These are phyloP conservation scores for Exophiala mesophila DNA, from an alignment of 2,329 filamentous ascomycete genomes.

Conservation along the genomic window DNA sequence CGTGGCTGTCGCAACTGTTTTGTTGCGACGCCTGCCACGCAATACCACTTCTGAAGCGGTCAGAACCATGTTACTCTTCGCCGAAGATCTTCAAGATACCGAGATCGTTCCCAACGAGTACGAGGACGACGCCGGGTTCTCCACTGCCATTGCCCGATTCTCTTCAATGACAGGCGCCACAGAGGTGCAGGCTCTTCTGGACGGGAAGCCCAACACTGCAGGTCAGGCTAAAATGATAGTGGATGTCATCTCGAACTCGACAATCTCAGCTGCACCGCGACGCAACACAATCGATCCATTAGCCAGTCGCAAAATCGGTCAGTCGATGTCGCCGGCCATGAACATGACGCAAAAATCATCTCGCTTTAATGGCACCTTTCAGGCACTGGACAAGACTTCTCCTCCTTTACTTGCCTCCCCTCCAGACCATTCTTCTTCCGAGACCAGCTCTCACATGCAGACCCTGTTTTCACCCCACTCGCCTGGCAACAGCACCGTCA, in stretches of 20 bases:
- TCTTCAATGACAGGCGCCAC: slow-evolving; percentile 52
- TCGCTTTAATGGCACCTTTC: slow-evolving; percentile 58
- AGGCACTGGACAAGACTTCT: slow-evolving; percentile 53
- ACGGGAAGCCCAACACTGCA: slow-evolving; percentile 59
- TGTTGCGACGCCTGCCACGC: slow-evolving; percentile 56
- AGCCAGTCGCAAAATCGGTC: slow-evolving; percentile 34
- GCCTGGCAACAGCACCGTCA: slow-evolving; percentile 48
- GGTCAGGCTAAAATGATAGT: slow-evolving; percentile 56
- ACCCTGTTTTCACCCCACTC: slow-evolving; percentile 59
- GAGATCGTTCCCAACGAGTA: slow-evolving; percentile 53
- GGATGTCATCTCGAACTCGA: slow-evolving; percentile 45
- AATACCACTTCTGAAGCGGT: slow-evolving; percentile 56
- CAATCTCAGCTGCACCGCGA: slow-evolving; percentile 34
- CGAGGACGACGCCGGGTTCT: slow-evolving; percentile 53
- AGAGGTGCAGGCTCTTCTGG: slow-evolving; percentile 54
- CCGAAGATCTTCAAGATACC: slow-evolving; percentile 57
- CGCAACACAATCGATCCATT: slow-evolving; percentile 52
- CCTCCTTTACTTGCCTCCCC: slow-evolving; percentile 41
- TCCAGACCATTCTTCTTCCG: slow-evolving; percentile 49
- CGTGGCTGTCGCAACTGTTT: slow-evolving; percentile 36
- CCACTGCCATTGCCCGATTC: slow-evolving; percentile 57
- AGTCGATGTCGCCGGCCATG: slow-evolving; percentile 29
- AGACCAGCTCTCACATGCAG: slow-evolving; percentile 47
- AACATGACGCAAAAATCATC: slow-evolving; percentile 49
- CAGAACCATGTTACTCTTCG: slow-evolving; percentile 61